Evolutionary conservation across 495 filamentous ascomycete genomes (phyloP), one percentile per base, ranked within the genome.

Genomic region (Annulohypoxylon bovei): DNA sequence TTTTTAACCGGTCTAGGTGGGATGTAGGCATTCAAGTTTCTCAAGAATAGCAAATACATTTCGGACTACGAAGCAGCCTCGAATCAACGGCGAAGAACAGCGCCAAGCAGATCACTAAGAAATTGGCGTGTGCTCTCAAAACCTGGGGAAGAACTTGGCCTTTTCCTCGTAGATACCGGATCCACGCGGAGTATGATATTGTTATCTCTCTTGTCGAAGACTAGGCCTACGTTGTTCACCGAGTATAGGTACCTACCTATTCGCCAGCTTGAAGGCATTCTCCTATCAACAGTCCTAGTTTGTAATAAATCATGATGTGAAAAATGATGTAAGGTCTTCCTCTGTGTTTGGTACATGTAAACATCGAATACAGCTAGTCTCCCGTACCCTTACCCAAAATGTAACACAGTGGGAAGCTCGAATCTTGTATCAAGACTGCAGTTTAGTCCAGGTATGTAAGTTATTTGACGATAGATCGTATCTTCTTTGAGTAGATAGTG

Each of bases 61-160:
- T 14, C 18, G n/a, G 16, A 27, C 32, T 40, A 32, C 3, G 12
- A 12, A 27, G 28, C 18, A 27, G 0, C 27, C n/a, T 50, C 47
- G 14, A 59, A 54, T 35, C 18, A 6, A 42, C 8, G 33, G 2
- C 14, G 7, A 32, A 32, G 12, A 25, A 1, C 28, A 1, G 16
- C 4, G 56, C 50, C 9, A 52, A 35, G 25, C n/a, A 46, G 14
- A 22, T 49, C 22, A 30, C 30, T 14, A 28, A 30, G 12, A 37
- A n/a, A 37, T 39, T 25, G 16, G n/a, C 35, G 9, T 62, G 33
- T 20, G 11, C 39, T 18, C 3, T 22, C 4, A 52, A 63, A 67
- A 64, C 32, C 63, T 60, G 69, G 69, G 58, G 69, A 64, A 67
- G 54, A 60, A 20, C 55, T 39, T 55, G n/a, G 46, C 46, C 46